Evolutionary conservation across 2,329 filamentous ascomycete genomes (phyloP).

Genomic region (Colletotrichum costaricense): DNA sequence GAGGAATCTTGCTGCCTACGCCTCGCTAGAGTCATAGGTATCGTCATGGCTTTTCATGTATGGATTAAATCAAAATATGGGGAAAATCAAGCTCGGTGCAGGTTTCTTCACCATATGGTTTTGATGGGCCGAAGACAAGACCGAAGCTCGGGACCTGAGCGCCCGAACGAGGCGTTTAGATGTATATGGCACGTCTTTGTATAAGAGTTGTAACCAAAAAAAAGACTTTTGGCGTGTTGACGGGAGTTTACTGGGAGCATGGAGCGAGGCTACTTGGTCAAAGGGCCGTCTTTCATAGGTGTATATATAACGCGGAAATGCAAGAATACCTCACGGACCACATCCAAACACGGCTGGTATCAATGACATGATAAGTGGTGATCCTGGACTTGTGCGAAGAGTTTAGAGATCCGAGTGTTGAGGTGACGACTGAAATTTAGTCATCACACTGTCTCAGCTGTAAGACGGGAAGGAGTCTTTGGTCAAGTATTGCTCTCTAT

Average conservation of each 20-base stretch:
- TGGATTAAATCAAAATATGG: not conserved
- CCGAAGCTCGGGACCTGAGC: not conserved
- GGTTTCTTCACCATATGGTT: not conserved
- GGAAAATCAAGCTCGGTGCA: not conserved
- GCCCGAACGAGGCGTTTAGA: not conserved
- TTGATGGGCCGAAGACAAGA: not conserved
- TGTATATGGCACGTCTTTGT: slow-evolving; percentile 19
- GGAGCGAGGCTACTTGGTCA: slow-evolving; percentile 29
- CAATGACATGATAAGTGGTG: not conserved
- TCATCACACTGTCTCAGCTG: not conserved
- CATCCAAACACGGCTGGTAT: not conserved
- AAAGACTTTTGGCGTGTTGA: slow-evolving; percentile 21
- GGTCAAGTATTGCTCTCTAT: not conserved
- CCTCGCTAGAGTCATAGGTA: slow-evolving; percentile 54
- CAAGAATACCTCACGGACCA: slow-evolving; percentile 30
- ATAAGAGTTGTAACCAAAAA: slow-evolving; percentile 34
- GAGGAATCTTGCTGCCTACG: slow-evolving; percentile 75
- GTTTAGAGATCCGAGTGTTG: not conserved
- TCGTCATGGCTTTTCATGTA: not conserved
- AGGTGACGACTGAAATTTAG: no score
- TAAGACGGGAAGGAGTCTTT: not conserved
- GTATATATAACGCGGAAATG: slow-evolving; percentile 36
- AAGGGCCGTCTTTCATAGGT: slow-evolving; percentile 31
- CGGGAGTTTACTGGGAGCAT: slow-evolving; percentile 30
- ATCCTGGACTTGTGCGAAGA: not conserved